Percentiles rank a stretch among this genome's conserved stretches.
Evolutionary conservation across 805 yeast genomes (phyloP).

Genomic region (Candida taoyuanica): DNA sequence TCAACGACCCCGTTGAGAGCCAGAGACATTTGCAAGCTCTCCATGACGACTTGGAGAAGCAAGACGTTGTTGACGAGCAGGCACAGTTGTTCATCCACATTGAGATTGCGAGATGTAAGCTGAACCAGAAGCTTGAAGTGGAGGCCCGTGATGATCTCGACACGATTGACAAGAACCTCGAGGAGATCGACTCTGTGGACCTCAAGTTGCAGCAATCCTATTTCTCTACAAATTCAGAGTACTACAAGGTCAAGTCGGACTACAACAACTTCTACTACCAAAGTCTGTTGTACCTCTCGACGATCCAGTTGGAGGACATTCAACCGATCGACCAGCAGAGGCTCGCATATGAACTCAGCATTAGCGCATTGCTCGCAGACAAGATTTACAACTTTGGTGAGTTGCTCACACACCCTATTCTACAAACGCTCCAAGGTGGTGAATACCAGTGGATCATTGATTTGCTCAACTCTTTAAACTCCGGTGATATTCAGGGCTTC

Average conservation of each 20-base stretch:
- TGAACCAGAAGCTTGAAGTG: constrained; percentile 49
- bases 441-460: constrained; percentile 67
- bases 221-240: constrained; percentile 74
- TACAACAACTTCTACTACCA: constrained; percentile 79
- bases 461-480: constrained; percentile 63
- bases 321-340: constrained; percentile 37
- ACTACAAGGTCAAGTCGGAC: constrained; percentile 69
- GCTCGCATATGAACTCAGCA: constrained; percentile 69
- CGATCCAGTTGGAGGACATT: constrained; percentile 47
- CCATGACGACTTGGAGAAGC: constrained; percentile 40
- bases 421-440: constrained; percentile 43
- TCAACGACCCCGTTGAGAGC: constrained; percentile 41
- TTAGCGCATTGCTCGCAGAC: constrained; percentile 88
- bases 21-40: constrained; percentile 43
- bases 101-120: constrained; percentile 70
- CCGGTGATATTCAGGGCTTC: constrained; percentile 71
- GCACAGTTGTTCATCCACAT: constrained; percentile 57
- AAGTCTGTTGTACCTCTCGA: constrained; percentile 76
- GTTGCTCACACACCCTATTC: constrained; percentile 81
- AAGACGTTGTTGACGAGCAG: constrained; percentile 39
- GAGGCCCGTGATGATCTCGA: constrained; percentile 69
- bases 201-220: constrained; percentile 73
- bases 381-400: constrained; percentile 95
- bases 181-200: constrained; percentile 50
- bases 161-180: constrained; percentile 51